These are phyloP conservation scores for Daldinia bambusicola DNA, from an alignment of 495 filamentous ascomycete species.

Conservation along the genomic window DNA sequence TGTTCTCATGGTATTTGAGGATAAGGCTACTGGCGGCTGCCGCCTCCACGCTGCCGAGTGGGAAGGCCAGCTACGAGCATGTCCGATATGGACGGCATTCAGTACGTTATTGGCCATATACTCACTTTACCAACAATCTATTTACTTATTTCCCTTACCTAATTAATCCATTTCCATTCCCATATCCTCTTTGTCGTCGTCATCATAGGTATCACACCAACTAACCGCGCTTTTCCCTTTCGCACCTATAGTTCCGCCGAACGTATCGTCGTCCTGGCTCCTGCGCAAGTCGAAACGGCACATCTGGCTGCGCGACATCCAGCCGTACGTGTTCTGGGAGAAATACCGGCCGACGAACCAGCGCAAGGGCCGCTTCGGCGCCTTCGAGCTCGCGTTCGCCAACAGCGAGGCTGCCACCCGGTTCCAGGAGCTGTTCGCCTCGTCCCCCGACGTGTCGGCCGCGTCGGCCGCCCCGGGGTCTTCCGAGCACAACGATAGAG, in stretches of 20 bases:
- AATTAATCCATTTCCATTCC: not conserved
- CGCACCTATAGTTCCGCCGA: constrained; percentile 63
- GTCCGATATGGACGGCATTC: constrained; percentile 82
- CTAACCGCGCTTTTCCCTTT: not conserved
- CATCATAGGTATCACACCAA: too few relatives aligned
- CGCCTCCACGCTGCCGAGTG: constrained; percentile 63
- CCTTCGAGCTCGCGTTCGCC: constrained; percentile 60
- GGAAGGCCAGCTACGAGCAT: constrained; percentile 60
- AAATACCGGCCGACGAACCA: constrained; percentile 64
- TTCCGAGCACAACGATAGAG: constrained; percentile 42
- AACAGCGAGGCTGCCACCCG: constrained; percentile 55
- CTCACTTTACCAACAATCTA: not conserved
- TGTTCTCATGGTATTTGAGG: constrained; percentile 75
- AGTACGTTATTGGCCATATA: constrained; percentile 48
- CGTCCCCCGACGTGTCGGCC: constrained; percentile 27
- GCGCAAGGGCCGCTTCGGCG: constrained; percentile 54
- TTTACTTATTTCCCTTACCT: too few relatives aligned
- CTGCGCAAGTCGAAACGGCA: constrained; percentile 59
- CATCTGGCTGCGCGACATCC: constrained; percentile 69
- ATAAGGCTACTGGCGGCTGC: constrained; percentile 69
- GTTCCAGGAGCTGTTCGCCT: constrained; percentile 55
- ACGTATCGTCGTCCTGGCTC: constrained; percentile 68
- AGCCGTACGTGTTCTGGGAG: constrained; percentile 69
- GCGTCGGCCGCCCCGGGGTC: constrained; percentile 41
- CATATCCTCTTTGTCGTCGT: not conserved